phyloP scores from a whole-genome alignment of 2,329 filamentous ascomycete genomes.

The Beauveria asiatica region DNA sequence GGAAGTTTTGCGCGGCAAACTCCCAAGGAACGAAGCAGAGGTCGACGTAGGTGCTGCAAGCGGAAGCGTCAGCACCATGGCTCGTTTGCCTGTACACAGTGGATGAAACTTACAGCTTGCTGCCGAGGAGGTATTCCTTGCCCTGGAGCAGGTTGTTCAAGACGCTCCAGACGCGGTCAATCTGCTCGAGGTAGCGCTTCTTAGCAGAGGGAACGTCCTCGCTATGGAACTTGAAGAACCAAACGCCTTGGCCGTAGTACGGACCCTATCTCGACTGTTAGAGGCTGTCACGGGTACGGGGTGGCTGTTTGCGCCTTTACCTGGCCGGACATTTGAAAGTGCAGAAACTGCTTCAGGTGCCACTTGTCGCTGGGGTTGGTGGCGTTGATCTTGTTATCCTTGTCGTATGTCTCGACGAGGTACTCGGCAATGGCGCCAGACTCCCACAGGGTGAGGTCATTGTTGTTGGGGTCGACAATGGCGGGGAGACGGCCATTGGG shows the following conservation, averaged over 20 bases:
- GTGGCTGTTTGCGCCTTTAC: neutral
- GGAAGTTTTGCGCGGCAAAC: conserved; percentile 10
- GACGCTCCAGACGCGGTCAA: conserved; percentile 19
- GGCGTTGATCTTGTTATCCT: conserved; percentile 12
- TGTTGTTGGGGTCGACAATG: conserved; percentile 16
- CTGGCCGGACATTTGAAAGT: conserved; percentile 17
- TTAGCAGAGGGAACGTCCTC: conserved; percentile 18
- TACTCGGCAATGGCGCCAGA: conserved; percentile 17
- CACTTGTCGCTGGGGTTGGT: conserved; percentile 14
- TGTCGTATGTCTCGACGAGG: conserved; percentile 16
- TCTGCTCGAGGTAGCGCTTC: conserved; percentile 20
- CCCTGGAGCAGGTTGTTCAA: conserved; percentile 11
- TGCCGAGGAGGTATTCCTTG: conserved; percentile 11
- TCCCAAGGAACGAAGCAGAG: conserved; percentile 26
- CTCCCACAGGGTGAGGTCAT: conserved; percentile 16
- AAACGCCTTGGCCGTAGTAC: conserved; percentile 20
- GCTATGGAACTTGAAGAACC: conserved; percentile 15
- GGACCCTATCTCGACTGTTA: conserved; percentile 18
- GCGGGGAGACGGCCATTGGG: conserved; percentile 14
- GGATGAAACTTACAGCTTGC: conserved; percentile 6
- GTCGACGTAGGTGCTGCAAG: conserved; percentile 28
- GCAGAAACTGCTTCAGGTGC: conserved; percentile 17
- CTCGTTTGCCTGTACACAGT: neutral
- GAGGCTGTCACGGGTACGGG: neutral
- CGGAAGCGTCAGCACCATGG: neutral